phyloP scores from a whole-genome alignment of 2,329 filamentous ascomycete genomes.

The Aspergillus vadensis region DNA sequence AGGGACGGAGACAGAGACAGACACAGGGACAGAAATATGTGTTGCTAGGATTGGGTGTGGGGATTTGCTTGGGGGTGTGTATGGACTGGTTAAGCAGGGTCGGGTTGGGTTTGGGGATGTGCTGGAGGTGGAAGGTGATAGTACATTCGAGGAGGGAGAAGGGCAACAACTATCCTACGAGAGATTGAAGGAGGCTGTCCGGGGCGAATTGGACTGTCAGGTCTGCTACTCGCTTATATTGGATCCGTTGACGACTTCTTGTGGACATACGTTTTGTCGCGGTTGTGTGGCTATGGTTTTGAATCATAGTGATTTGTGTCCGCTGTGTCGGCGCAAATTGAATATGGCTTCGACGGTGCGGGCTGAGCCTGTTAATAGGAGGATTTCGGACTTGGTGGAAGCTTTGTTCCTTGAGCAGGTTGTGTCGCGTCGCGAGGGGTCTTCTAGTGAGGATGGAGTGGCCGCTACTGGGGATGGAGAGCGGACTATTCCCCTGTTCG shows the following conservation, averaged over 20 bases:
- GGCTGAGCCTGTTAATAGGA: constrained; percentile 60
- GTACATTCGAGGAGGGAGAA: constrained; percentile 32
- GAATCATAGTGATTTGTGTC: constrained; percentile 76
- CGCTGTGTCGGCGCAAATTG: constrained; percentile 72
- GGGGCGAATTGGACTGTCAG: constrained; percentile 80
- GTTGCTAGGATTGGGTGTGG: constrained; percentile 15
- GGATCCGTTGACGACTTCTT: constrained; percentile 80
- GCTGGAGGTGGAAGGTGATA: constrained; percentile 53
- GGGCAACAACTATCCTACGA: constrained; percentile 49
- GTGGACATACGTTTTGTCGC: constrained; percentile 87
- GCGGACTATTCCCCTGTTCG: constrained; percentile 70
- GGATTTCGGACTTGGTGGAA: constrained; percentile 64
- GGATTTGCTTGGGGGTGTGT: constrained; percentile 62
- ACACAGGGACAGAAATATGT: no score
- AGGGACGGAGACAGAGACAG: not conserved
- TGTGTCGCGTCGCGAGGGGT: constrained; percentile 56
- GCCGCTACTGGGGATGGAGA: constrained; percentile 55
- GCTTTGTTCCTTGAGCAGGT: constrained; percentile 71
- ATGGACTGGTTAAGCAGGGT: constrained; percentile 64
- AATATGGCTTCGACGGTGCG: constrained; percentile 54
- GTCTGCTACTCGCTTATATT: constrained; percentile 81
- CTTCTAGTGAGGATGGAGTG: constrained; percentile 54
- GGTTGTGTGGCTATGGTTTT: constrained; percentile 74
- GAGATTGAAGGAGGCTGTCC: constrained; percentile 62
- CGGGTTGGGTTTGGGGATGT: constrained; percentile 54